Evolutionary conservation across 805 yeast genomes (phyloP).

Genomic region (Yarrowia sp.): DNA sequence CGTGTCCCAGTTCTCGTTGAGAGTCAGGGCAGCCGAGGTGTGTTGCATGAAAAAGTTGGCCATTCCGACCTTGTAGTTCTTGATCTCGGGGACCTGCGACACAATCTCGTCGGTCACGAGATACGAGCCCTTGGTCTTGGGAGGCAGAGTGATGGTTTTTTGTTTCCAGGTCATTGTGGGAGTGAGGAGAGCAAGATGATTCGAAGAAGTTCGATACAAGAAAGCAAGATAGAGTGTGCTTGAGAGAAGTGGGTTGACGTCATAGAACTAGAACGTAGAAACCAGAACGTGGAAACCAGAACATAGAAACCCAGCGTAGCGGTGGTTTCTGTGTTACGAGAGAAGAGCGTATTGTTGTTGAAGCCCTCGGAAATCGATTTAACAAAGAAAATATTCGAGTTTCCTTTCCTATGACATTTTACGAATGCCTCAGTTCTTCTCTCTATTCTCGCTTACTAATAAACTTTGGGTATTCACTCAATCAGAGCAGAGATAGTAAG

Average conservation of each 20-base stretch:
- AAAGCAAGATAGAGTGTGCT: slow-evolving; percentile 15
- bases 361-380: too few relatives aligned
- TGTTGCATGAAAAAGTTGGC: slow-evolving; percentile 75
- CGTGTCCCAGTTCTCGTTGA: slow-evolving; percentile 82
- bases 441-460: background rate
- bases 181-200: background rate
- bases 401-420: background rate
- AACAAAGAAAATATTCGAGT: too few relatives aligned
- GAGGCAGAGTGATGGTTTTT: slow-evolving; percentile 58
- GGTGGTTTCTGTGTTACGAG: too few relatives aligned
- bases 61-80: slow-evolving; percentile 65
- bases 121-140: slow-evolving; percentile 72
- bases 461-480: background rate
- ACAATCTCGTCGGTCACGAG: slow-evolving; percentile 72
- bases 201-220: background rate
- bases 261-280: too few relatives aligned
- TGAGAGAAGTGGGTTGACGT: slow-evolving; percentile 5
- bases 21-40: slow-evolving; percentile 77
- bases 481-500: slow-evolving; percentile 1
- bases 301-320: too few relatives aligned
- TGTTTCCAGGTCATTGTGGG: slow-evolving; percentile 63
- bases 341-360: too few relatives aligned
- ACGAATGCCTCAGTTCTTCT: background rate
- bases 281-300: too few relatives aligned
- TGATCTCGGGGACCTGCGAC: slow-evolving; percentile 63